phyloP scores from a whole-genome alignment of 1,284 basidiomycete genomes.

The Acaromyces ingoldii region DNA sequence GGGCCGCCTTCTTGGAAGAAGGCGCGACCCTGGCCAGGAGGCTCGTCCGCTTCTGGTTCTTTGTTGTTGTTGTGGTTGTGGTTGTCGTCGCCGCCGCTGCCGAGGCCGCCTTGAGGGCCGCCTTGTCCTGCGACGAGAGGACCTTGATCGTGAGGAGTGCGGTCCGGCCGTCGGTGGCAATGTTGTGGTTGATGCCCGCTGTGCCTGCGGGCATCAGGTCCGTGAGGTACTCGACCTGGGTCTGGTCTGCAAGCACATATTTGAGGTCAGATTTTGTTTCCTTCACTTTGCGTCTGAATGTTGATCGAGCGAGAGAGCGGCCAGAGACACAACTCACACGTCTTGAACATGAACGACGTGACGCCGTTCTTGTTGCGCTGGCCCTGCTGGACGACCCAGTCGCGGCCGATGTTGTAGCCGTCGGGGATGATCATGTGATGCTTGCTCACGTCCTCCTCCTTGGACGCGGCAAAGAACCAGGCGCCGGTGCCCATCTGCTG shows the following conservation, averaged over 20 bases:
- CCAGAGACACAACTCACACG: too few species aligned
- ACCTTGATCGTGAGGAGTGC: slow-evolving; percentile 33
- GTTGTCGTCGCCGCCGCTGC: too few species aligned
- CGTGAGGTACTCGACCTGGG: slow-evolving; percentile 56
- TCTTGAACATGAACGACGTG: slow-evolving; percentile 26
- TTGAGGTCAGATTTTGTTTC: too few species aligned
- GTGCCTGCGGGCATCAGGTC: slow-evolving; percentile 59
- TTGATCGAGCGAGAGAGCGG: too few species aligned
- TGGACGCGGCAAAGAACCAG: slow-evolving; percentile 50
- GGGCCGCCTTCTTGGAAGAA: too few species aligned
- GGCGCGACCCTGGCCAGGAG: too few species aligned
- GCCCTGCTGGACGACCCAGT: slow-evolving; percentile 35
- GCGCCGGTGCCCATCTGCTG: slow-evolving; percentile 46
- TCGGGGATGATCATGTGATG: slow-evolving; percentile 47
- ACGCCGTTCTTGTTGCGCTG: slow-evolving; percentile 16
- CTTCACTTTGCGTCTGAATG: too few species aligned
- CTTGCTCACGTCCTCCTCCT: slow-evolving; percentile 43
- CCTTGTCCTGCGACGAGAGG: slow-evolving; percentile 1
- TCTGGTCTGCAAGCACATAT: too few species aligned
- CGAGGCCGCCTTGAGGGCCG: not conserved
- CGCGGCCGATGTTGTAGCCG: slow-evolving; percentile 50
- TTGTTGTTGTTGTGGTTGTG: too few species aligned
- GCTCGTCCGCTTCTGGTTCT: too few species aligned
- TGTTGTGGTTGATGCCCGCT: slow-evolving; percentile 57
- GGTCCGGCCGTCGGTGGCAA: slow-evolving; percentile 35